Base-by-base conservation (phyloP, 192 early-diverging fungal species). In the Rhizoclosmatium sp. region DNA sequence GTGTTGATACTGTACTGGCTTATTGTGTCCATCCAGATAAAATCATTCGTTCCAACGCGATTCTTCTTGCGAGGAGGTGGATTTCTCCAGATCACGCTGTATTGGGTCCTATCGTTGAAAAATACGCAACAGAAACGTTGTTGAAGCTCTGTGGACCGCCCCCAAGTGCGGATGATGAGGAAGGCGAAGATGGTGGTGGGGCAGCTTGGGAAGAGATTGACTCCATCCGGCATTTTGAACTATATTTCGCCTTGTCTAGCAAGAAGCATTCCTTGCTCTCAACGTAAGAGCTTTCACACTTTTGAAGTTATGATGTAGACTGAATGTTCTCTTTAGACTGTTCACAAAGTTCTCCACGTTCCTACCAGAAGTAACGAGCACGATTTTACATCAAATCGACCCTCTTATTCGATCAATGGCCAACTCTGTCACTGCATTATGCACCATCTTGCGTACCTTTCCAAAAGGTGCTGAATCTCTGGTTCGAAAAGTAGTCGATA, bases 221-320 rank as follows among this genome's bases (percentile, higher is more conserved):
- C 71, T 87, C 94, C 14, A 82, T 89, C 10, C 70, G 87, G 19
- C 88, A 89, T 68, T 69, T 94, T 47, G 94, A 96, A 70, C 79
- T 96, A 41, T 95, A 86, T 80, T 91, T 96, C 76, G 90, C 92
- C 31, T 80, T 95, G 9, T 93, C 93, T 73, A 88, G 87, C 58
- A 93, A 92, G 75, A 93, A 93, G 56, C 89, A 85, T 65, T 84
- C 88, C 23, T 71, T 96, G n/a, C 81, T 96, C 54, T 68, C 80
- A 47, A 82, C 86, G 93, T 94, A 85, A 85, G 80, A 80, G n/a
- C 2, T 31, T 31, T 31, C 31, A 31, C 31, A 31, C 31, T 31
- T 31, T 31, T 31, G 31, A 31, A 31, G 23, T 70, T 31, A 12
- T 31, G 4, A 40, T 61, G 72, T 80, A 59, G 59, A 64, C 60